Evolutionary conservation across 805 yeast genomes (phyloP), one percentile per base, ranked within the genome.

Genomic region (Saccharomyces mikatae): DNA sequence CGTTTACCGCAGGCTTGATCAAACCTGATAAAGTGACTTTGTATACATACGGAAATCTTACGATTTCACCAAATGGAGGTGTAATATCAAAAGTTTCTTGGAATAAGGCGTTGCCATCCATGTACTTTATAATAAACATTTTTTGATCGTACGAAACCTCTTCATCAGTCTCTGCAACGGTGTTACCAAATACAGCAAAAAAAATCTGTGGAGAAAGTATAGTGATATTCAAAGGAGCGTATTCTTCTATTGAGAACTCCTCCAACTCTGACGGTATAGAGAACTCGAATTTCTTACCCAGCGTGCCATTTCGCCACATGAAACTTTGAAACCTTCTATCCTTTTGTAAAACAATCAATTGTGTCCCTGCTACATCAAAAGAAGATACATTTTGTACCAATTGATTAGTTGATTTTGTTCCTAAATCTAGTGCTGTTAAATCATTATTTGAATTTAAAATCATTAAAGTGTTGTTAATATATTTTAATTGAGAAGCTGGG

Each of bases 51-150:
- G 80, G 76, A 46, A 65, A 65, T 60, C 89, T 73, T 52, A 75
- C 70, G 0, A 75, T 71, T 0, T 76, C 69, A 1, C 84, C 82
- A 60, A 74, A 82, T 0, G 86, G 79, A 3, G 81, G 81, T 1
- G 80, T 74, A 13, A 75, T 72, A 56, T 77, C 84, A 55, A 56
- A 70, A 4, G 76, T 59, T 56, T 74, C 77, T 22, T 59, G 62
- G 46, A 68, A 69, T 10, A 53, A 11, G 11, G 17, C 14, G 13
- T 48, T 14, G 6, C 32, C 47, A 8, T 32, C 29, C 21, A 51
- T 41, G 9, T 44, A 46, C 26, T 57, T 47, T 6, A 67, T 63
- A 27, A 67, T 51, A 51, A 54, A 69, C 32, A 58, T 61, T 28
- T 60, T 66, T 36, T 66, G 67, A 52, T 68, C 71, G 52, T 66